Base-by-base conservation (phyloP, 1,284 basidiomycete species). In the Ustilago bromivora region DNA sequence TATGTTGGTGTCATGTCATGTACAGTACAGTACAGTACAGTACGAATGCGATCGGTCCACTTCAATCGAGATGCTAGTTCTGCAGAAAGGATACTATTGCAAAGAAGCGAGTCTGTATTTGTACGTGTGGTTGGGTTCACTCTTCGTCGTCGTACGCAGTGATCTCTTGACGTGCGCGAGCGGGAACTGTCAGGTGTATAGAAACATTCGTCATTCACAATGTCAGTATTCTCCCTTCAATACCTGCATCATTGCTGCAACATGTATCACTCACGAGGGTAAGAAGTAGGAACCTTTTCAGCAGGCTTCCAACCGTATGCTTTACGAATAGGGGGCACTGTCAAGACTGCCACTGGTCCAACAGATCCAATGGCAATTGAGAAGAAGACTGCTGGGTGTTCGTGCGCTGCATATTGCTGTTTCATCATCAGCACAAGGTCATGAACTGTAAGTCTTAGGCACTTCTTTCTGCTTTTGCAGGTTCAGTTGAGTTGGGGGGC, bases 341-440 rank as follows among this genome's bases (percentile, higher is more conserved):
- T 88, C 47, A 94, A 80, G 57, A 92, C 92, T 85, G 94, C 88
- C 32, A 92, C 87, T 13, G 95, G 95, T 3, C 87, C 87, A 46
- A 85, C 73, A 11, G 79, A 84, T 52, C 95, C 95, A 70, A 97
- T 87, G 60, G 91, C 87, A 85, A 92, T 89, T 8, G 94, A 93
- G 88, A 92, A 97, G 89, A 96, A 96, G 87, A 97, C 91, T 83
- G 94, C 93, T 41, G 95, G 95, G 81, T 91, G 91, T 88, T 97
- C 95, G 88, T 98, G 96, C 41, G 95, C 94, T 83, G 92, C 90
- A 71, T 92, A 91, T 90, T 91, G 91, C 90, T 91, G 60, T 46
- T 17, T 13, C 19, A 3, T 0, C 15, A 19, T 15, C 13, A 19
- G 17, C 15, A 23, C 12, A 46, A 15, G 13, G n/a, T 34, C n/a